A percentile compares a stretch with the other conserved stretches of the same genome.
Evolutionary conservation across 768 basidiomycete species (phyloP).

Genomic region (Fomitopsis pulvina): DNA sequence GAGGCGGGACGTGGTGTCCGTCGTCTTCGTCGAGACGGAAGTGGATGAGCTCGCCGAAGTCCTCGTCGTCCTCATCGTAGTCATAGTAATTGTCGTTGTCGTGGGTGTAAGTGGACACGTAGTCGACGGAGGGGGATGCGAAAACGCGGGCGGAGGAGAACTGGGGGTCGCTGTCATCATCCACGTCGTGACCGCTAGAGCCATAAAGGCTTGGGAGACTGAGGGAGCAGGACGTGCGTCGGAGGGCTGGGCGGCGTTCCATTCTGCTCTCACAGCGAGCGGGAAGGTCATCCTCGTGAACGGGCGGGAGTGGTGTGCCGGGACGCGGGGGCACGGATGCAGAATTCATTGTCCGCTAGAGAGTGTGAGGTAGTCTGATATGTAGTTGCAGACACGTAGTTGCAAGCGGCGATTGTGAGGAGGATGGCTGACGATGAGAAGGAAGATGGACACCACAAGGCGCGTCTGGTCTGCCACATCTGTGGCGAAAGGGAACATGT

Average conservation of each 20-base stretch:
- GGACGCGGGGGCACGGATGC: not conserved
- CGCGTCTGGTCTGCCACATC: not conserved
- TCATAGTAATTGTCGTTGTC: not conserved
- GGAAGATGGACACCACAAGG: not conserved
- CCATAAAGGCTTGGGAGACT: not conserved
- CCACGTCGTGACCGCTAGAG: not conserved
- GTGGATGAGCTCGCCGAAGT: conserved; percentile 1
- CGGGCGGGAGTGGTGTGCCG: not conserved
- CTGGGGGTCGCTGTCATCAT: not conserved
- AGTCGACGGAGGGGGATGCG: not conserved
- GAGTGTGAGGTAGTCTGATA: not conserved
- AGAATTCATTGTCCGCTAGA: not conserved
- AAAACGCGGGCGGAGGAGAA: not conserved
- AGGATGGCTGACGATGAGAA: not conserved
- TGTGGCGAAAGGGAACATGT: not conserved
- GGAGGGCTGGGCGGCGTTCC: conserved; percentile 1
- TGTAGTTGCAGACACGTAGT: not conserved
- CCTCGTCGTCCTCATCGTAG: not conserved
- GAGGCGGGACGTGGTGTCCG: not conserved
- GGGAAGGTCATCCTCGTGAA: not conserved
- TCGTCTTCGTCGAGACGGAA: not conserved
- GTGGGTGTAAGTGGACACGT: not conserved
- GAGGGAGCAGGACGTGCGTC: not conserved
- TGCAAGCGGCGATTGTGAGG: too few relatives aligned
- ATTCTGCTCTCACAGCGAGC: conserved; percentile 11